Percentiles rank a stretch among this genome's conserved stretches.
phyloP scores from a whole-genome alignment of 2,329 filamentous ascomycete species.

The Sclerotinia borealis region DNA sequence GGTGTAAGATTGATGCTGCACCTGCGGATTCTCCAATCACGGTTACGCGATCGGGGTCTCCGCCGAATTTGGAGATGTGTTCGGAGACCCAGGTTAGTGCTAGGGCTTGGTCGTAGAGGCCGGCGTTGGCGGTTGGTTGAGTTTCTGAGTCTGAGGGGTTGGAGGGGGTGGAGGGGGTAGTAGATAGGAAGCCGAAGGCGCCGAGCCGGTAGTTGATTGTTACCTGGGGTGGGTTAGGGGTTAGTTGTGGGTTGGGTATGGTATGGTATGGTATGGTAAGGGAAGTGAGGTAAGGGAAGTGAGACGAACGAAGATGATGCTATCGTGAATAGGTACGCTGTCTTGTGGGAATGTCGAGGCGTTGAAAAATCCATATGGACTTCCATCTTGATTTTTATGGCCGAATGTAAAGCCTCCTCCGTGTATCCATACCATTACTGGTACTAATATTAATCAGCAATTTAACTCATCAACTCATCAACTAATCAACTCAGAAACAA shows the following conservation, averaged over 20 bases:
- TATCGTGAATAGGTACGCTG: slow-evolving; percentile 28
- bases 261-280: no score
- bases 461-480: slow-evolving; percentile 19
- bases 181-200: slow-evolving; percentile 61
- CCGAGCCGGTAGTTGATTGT: slow-evolving; percentile 58
- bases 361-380: slow-evolving; percentile 46
- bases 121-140: slow-evolving; percentile 56
- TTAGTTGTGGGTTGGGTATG: neutral
- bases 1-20: slow-evolving; percentile 49
- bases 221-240: slow-evolving; percentile 28
- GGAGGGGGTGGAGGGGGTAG: slow-evolving; percentile 48
- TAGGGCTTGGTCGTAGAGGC: slow-evolving; percentile 53
- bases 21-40: slow-evolving; percentile 40
- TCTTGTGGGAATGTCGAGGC: slow-evolving; percentile 47
- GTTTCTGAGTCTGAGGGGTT: slow-evolving; percentile 42
- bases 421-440: slow-evolving; percentile 52
- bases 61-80: slow-evolving; percentile 42
- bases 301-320: neutral
- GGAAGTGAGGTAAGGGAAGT: neutral
- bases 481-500: no score
- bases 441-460: slow-evolving; percentile 31
- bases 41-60: slow-evolving; percentile 35
- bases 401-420: slow-evolving; percentile 49
- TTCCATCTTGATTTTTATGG: slow-evolving; percentile 58
- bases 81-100: slow-evolving; percentile 52